phyloP scores from a whole-genome alignment of 768 basidiomycete species.

The Tulasnella sp. region DNA sequence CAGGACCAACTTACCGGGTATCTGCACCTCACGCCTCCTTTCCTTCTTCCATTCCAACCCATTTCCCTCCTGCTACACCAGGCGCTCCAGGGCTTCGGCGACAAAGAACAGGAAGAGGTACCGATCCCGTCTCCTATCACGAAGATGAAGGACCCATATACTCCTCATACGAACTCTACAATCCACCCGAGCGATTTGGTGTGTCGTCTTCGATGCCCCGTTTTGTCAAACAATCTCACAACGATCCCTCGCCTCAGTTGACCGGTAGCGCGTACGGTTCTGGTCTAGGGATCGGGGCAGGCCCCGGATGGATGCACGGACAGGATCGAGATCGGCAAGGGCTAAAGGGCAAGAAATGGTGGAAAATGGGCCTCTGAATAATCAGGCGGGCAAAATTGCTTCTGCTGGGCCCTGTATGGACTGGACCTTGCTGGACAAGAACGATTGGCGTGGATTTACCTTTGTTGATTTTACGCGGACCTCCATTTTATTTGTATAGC shows the following conservation, averaged over 20 bases:
- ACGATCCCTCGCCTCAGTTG: too few species aligned
- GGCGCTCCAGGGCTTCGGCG: background rate
- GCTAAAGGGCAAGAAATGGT: slow-evolving; percentile 9
- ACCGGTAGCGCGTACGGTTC: slow-evolving; percentile 8
- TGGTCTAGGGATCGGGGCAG: slow-evolving; percentile 8
- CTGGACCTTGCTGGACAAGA: too few species aligned
- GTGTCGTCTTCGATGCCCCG: too few species aligned
- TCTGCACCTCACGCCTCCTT: too few species aligned
- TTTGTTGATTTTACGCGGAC: too few species aligned
- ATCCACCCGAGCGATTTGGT: background rate
- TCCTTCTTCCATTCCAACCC: slow-evolving; percentile 8
- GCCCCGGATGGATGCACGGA: too few species aligned
- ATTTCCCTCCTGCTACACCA: slow-evolving; percentile 1
- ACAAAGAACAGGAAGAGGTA: background rate
- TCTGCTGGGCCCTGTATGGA: too few species aligned
- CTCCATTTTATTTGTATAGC: too few species aligned
- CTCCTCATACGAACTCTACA: slow-evolving; percentile 12
- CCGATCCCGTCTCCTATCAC: slow-evolving; percentile 3
- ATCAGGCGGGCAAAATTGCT: background rate
- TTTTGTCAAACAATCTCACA: too few species aligned
- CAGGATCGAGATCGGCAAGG: slow-evolving; percentile 9
- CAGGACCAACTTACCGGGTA: too few species aligned
- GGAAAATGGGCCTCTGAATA: slow-evolving; percentile 9
- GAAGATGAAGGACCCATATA: slow-evolving; percentile 6
- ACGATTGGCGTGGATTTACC: too few species aligned